Evolutionary conservation across 257 asterid genomes (phyloP).

Genomic region (Avicennia marina): DNA sequence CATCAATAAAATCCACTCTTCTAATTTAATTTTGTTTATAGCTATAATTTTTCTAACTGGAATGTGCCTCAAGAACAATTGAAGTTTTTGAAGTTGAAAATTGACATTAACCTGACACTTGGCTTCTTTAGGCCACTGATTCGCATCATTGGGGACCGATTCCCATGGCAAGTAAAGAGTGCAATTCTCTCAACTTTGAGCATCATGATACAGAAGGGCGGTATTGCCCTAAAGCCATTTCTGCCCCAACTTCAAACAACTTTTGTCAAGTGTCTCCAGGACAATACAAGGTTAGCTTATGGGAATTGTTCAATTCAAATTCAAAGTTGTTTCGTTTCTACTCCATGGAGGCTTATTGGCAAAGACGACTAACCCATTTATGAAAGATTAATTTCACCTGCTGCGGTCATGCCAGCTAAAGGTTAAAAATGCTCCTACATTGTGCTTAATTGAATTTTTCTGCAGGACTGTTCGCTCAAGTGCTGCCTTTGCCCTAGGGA

Average conservation of each 20-base stretch:
- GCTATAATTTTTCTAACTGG: not conserved
- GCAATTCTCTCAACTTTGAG: slow-evolving; percentile 90
- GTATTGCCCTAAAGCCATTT: slow-evolving; percentile 90
- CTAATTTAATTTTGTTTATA: not conserved
- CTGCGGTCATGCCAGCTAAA: too few species aligned
- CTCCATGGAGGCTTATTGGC: too few species aligned
- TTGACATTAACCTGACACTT: slow-evolving; percentile 16
- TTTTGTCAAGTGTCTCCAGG: slow-evolving; percentile 93
- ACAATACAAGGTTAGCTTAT: slow-evolving; percentile 77
- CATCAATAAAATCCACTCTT: not conserved
- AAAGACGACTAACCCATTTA: too few species aligned
- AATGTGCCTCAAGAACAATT: not conserved
- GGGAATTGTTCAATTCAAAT: slow-evolving; percentile 7
- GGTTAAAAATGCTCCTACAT: slow-evolving; percentile 5
- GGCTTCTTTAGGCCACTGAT: slow-evolving; percentile 74
- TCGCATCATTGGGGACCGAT: slow-evolving; percentile 97
- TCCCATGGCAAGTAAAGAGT: slow-evolving; percentile 99
- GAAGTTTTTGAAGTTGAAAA: slow-evolving; percentile 12
- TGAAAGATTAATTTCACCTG: too few species aligned
- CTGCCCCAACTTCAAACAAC: slow-evolving; percentile 99
- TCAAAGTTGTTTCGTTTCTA: not conserved
- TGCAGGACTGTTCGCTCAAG: slow-evolving; percentile 92
- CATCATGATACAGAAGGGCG: slow-evolving; percentile 90
- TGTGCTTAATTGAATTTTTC: slow-evolving; percentile 21
- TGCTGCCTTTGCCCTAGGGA: slow-evolving; percentile 98